Percentiles rank a stretch among this genome's conserved stretches.
Conservation (phyloP, 2,329 filamentous ascomycete genomes). For the Penicillium sclerotiorum region DNA sequence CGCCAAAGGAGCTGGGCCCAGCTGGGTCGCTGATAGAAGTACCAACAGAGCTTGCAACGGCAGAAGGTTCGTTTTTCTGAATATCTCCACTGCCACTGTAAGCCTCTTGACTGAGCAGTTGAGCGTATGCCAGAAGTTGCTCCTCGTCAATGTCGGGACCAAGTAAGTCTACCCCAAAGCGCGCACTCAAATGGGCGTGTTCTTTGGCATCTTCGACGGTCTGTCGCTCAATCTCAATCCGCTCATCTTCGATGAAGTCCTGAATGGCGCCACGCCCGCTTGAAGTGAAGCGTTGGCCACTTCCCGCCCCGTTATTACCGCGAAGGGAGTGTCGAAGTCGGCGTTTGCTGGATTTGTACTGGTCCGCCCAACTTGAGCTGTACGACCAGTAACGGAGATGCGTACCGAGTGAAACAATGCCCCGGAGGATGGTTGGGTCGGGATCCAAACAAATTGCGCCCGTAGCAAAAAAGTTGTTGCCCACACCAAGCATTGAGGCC, state of each 20-base stretch:
- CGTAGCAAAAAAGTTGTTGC: conserved; percentile 77
- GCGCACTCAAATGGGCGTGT: conserved; percentile 68
- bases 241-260: conserved; percentile 84
- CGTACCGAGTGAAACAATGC: conserved; percentile 82
- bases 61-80: conserved; percentile 45
- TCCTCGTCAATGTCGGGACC: conserved; percentile 61
- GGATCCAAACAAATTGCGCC: conserved; percentile 85
- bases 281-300: conserved; percentile 60
- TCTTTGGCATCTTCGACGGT: conserved; percentile 68
- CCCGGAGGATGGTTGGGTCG: conserved; percentile 80
- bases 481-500: conserved; percentile 66
- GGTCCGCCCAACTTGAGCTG: conserved; percentile 74
- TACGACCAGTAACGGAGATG: conserved; percentile 93
- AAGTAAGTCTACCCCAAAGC: conserved; percentile 81
- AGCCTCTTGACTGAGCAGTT: conserved; percentile 63
- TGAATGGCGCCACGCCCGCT: conserved; percentile 70
- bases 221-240: conserved; percentile 75
- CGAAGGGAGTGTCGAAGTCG: conserved; percentile 70
- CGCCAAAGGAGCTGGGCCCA: conserved; percentile 34
- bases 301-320: conserved; percentile 59
- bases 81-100: conserved; percentile 50
- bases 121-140: conserved; percentile 64
- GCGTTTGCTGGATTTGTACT: conserved; percentile 77
- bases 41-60: conserved; percentile 42
- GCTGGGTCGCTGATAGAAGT: conserved; percentile 43